Base-by-base conservation (phyloP, 306 rosid species). In the Nissolia schottii region DNA sequence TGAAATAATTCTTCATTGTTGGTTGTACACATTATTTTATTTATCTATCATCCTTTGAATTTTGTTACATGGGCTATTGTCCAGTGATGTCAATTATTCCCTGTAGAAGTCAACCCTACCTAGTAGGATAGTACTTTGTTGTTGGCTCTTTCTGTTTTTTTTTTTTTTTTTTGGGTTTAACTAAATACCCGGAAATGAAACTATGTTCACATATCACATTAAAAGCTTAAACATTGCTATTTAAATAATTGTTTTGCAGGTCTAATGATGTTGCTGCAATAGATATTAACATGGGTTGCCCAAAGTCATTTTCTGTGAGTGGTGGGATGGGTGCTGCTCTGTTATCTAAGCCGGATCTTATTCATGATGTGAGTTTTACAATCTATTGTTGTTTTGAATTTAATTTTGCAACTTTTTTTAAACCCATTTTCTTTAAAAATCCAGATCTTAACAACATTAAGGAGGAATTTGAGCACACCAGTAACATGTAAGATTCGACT, bases 221-320 rank as follows among this genome's bases (percentile, higher is more conserved):
- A 35, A 77, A n/a, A n/a, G n/a, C n/a, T n/a, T n/a, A 70, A 38
- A 3, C 43, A 46, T 23, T 77, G 62, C 34, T 25, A 9, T 46
- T 55, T 80, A 40, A 12, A 54, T 53, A n/a, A 43, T 61, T 54
- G n/a, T 59, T 15, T 28, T 80, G 53, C 73, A 93, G 98, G 67
- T 87, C 93, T 69, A 80, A 84, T 55, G 96, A 93, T 80, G 91
- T 93, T 77, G 91, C 95, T 32, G 98, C 98, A 46, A 50, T 93
- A 40, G 98, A 93, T 83, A 80, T 93, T 69, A 93, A 93, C 79
- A 93, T 93, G 98, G 98, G 98, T 50, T 93, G 98, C 77, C 98
- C 98, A 0, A 93, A 80, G 86, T 54, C 96, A 65, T 93, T 93
- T 82, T 93, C 98, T 76, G 50, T 90, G 75, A 88, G 93, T 70